Evolutionary conservation across 2,329 filamentous ascomycete species (phyloP).

Genomic region (Alternaria tenuissima): DNA sequence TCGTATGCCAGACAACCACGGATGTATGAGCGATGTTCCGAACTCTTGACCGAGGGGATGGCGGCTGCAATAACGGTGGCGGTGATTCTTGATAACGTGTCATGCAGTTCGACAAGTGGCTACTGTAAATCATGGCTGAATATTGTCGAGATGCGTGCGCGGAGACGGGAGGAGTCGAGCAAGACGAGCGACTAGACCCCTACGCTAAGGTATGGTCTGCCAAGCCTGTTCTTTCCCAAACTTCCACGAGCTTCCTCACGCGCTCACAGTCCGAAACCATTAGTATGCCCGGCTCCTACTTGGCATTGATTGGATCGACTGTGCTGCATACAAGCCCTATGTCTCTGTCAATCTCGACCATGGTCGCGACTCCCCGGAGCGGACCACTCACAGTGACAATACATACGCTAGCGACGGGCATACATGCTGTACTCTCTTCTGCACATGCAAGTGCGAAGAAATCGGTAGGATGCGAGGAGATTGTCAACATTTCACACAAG

Average conservation of each 20-base stretch:
- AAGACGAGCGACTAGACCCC: background rate
- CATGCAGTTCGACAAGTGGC: background rate
- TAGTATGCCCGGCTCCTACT: conserved; percentile 14
- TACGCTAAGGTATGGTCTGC: conserved; percentile 7
- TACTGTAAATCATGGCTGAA: background rate
- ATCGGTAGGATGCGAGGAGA: background rate
- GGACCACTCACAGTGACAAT: conserved; percentile 15
- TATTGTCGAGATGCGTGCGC: background rate
- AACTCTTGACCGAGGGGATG: conserved; percentile 1
- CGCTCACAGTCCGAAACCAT: conserved; percentile 15
- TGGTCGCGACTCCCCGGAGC: conserved; percentile 5
- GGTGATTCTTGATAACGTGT: background rate
- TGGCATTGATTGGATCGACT: conserved; percentile 1
- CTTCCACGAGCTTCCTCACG: conserved; percentile 13
- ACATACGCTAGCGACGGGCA: conserved; percentile 5
- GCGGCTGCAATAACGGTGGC: background rate
- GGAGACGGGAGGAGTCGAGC: background rate
- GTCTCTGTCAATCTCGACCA: conserved; percentile 18
- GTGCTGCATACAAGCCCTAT: conserved; percentile 24
- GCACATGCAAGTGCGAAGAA: background rate
- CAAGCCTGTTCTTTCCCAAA: conserved; percentile 17
- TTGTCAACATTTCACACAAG: background rate
- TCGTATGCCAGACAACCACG: conserved; percentile 6
- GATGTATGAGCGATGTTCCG: conserved; percentile 11
- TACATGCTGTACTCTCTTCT: background rate